Base-by-base conservation (phyloP, 805 yeast species). In the Pichia insulana region DNA sequence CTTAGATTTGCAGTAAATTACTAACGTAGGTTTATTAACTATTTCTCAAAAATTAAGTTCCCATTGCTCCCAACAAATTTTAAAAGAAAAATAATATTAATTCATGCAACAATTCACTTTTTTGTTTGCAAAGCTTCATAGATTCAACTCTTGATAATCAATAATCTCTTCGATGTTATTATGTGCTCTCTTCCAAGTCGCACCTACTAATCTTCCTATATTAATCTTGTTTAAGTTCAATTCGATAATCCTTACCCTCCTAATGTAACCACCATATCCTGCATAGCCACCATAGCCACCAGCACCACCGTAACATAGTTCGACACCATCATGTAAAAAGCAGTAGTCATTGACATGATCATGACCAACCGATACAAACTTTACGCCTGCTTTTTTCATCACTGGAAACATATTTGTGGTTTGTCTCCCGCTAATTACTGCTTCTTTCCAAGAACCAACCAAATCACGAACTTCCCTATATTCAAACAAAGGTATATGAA, bases 271-370 rank as follows among this genome's bases (percentile, higher is more conserved):
- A 1, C 88, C 90, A 54, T 88, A 87, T 0, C 97, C 97, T 11
- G 83, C 97, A 57, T 92, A 92, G 0, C 96, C 97, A 32, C 97
- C 98, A 63, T 86, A 94, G 13, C 97, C 98, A 5, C 75, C 71
- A 1, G 80, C 94, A 20, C 98, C 98, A 3, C 96, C 98, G 57
- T 87, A 88, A 56, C 98, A 92, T 28, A 92, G 64, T 95, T 95
- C 86, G 27, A 43, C 64, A 63, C 52, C 69, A 50, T 83, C 83
- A 15, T 48, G 33, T 8, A 28, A 18, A 45, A 85, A 62, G 62
- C 98, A 92, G 58, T 74, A 92, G 56, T 92, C 97, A 61, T 92
- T 92, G 52, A 87, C 84, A 59, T 92, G 98, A 56, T 92, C 98
- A 59, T 92, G 98, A 0, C 98, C 98, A 13, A 85, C 95, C 42